These are phyloP conservation scores for Vanrija pseudolonga DNA, from an alignment of 1,284 basidiomycete species.

Conservation along the genomic window DNA sequence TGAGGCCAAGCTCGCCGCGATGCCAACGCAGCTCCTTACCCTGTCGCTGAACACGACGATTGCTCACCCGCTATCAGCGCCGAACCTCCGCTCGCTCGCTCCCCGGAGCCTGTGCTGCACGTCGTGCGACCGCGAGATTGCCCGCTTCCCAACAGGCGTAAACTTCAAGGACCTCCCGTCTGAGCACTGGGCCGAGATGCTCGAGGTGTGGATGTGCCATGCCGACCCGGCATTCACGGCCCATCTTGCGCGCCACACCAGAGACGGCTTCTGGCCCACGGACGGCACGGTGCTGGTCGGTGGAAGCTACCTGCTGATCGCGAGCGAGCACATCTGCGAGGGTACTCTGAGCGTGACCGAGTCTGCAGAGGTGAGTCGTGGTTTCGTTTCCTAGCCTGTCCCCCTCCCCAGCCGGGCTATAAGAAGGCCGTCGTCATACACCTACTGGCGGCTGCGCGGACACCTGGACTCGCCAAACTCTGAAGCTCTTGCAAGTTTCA, in stretches of 20 bases:
- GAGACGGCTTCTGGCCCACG: constrained; percentile 74
- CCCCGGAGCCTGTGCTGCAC: constrained; percentile 39
- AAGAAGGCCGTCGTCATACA: constrained; percentile 79
- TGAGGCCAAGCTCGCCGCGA: constrained; percentile 63
- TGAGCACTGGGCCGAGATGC: constrained; percentile 93
- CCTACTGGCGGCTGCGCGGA: constrained; percentile 59
- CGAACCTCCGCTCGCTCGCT: constrained; percentile 33
- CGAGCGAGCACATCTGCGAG: constrained; percentile 57
- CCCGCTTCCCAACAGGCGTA: constrained; percentile 58
- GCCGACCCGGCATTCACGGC: constrained; percentile 75
- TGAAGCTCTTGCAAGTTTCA: constrained; percentile 43
- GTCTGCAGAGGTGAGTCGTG: constrained; percentile 12
- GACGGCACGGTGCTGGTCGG: constrained; percentile 71
- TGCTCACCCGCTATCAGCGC: constrained; percentile 35
- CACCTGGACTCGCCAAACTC: constrained; percentile 17
- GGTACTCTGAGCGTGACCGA: constrained; percentile 57
- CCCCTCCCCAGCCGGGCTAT: constrained; percentile 55
- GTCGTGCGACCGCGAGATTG: constrained; percentile 62
- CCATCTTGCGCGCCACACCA: constrained; percentile 61
- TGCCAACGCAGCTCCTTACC: constrained; percentile 44
- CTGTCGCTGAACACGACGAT: constrained; percentile 26
- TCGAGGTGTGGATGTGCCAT: constrained; percentile 99
- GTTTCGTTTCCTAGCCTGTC: constrained; percentile 16
- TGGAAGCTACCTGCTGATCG: constrained; percentile 76
- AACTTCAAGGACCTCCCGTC: constrained; percentile 81